Base-by-base conservation (phyloP, 192 early-diverging fungal species). In the Umbelopsis vinacea region DNA sequence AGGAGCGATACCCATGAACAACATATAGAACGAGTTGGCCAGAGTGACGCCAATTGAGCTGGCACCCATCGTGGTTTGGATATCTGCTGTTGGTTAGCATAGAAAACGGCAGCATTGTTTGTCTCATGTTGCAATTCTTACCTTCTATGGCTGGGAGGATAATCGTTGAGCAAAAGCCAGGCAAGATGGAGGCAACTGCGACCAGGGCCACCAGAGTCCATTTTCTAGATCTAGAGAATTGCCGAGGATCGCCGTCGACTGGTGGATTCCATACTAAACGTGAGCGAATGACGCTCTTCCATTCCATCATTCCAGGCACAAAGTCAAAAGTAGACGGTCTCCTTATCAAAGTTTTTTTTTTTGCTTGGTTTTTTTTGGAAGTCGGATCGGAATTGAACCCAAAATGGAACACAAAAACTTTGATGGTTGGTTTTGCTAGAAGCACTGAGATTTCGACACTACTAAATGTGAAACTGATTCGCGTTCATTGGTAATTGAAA, bases 1-100 rank as follows among this genome's bases (percentile, higher is more conserved):
- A 10, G 83, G 80, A 70, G 81, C 79, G 45, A 85, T 81, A 33
- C 84, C 84, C 79, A 85, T 85, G 68, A 85, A 85, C 14, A 85
- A 71, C 66, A 85, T 82, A 35, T 79, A 85, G 35, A 85, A 68
- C 37, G 81, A 81, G 52, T 73, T 78, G 43, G 71, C 73, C 21
- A 78, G 37, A 10, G 76, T 78, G 2, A 78, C 76, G 47, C 70
- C 71, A 55, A 78, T 78, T 8, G 71, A 70, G 72, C 76, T 33
- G 57, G 76, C 26, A 70, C 63, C 76, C 73, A 24, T 67, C 6
- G 40, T 45, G n/a, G 4, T 46, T 37, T 54, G 46, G 6, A 45
- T 43, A 33, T 68, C 33, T 52, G 37, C 26, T 48, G 11, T 12
- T 29, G 7, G 17, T 72, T 63, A 71, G 23, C n/a, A 67, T 19